Base-by-base conservation (phyloP, 2,329 filamentous ascomycete genomes). In the Neurospora crassa region DNA sequence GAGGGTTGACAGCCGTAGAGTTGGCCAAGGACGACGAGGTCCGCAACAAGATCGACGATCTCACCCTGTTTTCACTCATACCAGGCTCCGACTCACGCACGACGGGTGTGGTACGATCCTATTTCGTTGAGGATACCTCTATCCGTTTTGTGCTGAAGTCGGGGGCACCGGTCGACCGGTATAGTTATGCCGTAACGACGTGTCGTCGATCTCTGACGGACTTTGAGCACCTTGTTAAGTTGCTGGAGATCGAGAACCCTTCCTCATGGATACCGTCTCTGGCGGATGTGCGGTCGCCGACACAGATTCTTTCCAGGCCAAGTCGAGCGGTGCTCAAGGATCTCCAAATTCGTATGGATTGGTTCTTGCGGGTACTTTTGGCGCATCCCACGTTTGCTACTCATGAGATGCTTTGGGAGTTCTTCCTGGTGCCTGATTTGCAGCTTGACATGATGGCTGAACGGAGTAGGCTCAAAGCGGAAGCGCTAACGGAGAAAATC, bases 401-500 rank as follows among this genome's bases (percentile, higher is more conserved):
- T 0, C 96, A 99, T 78, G 96, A 99, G 82, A 93, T 98, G 87
- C 86, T 99, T 2, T 99, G 96, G 96, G 96, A 99, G 77, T 99
- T 99, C 82, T 97, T 99, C 81, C 86, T 99, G 0, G 94, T 99
- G 14, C 96, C 96, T 1, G 96, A 99, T 76, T 89, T 99, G 68
- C 93, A 97, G 78, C 87, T 92, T 0, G 90, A 93, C 24, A 93
- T 94, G 88, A 95, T 98, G 86, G 91, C 92, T 70, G 91, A 97
- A 79, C 89, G 96, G 68, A 97, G 92, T 74, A 89, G 90, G 70
- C 89, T 94, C 73, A 99, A 99, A 81, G 92, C 93, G 4, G 91
- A 94, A 79, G 89, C 91, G 0, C 88, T 95, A 40, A 84, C 88
- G 3, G 96, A 99, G 78, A 94, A 90, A 71, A 91, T 99, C 42